phyloP scores from a whole-genome alignment of 306 rosid species.

The Pterocarpus macrocarpus region DNA sequence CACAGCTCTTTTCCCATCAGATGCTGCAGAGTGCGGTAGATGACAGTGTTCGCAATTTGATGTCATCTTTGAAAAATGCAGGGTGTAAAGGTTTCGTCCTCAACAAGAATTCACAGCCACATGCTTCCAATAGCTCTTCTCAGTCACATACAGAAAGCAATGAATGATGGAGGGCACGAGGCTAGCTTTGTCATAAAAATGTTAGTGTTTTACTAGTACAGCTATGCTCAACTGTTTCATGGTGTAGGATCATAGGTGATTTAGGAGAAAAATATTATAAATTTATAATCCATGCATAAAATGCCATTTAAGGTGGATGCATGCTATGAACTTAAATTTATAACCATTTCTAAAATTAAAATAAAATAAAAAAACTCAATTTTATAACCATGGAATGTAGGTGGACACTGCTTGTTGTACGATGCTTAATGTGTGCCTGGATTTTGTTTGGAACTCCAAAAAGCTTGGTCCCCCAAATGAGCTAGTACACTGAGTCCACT shows the following conservation, averaged over 20 bases:
- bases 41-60: conserved; percentile 20
- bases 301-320: neutral
- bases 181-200: neutral
- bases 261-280: neutral
- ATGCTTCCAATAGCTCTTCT: conserved; percentile 23
- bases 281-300: neutral
- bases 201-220: neutral
- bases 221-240: conserved; percentile 15
- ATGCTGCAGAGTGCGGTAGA: conserved; percentile 46
- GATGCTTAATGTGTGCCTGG: too few species aligned
- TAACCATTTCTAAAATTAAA: neutral
- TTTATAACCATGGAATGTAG: neutral
- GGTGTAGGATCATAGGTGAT: conserved; percentile 1
- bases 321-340: neutral
- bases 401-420: neutral
- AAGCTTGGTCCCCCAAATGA: neutral
- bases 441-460: neutral
- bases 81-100: conserved; percentile 37
- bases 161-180: conserved; percentile 30
- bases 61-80: conserved; percentile 35
- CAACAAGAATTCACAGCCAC: conserved; percentile 36
- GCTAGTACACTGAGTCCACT: neutral
- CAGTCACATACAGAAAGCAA: conserved; percentile 23
- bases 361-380: too few species aligned
- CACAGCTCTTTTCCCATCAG: conserved; percentile 48